Percentiles rank a stretch among this genome's conserved stretches.
Evolutionary conservation across 2,329 filamentous ascomycete species (phyloP).

Genomic region (Fusarium subglutinans): DNA sequence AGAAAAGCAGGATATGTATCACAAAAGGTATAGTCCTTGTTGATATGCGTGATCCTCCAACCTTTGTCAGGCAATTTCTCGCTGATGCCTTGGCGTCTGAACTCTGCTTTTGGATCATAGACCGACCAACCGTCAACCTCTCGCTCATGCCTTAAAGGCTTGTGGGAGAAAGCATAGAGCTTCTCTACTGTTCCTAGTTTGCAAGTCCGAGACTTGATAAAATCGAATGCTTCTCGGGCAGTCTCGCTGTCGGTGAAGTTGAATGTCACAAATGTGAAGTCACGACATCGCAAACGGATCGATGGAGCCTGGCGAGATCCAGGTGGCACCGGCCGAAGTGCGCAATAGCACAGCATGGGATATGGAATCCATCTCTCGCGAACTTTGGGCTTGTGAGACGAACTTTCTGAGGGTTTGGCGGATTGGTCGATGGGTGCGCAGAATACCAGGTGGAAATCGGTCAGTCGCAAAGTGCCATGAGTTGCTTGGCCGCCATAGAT

Average conservation of each 20-base stretch:
- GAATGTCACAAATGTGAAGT: slow-evolving; percentile 94
- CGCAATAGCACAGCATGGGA: slow-evolving; percentile 86
- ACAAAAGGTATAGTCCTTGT: slow-evolving; percentile 88
- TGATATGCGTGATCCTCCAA: slow-evolving; percentile 92
- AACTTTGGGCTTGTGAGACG: slow-evolving; percentile 44
- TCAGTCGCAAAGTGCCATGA: slow-evolving; percentile 67
- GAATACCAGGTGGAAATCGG: slow-evolving; percentile 70
- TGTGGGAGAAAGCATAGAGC: slow-evolving; percentile 89
- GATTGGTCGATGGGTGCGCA: slow-evolving; percentile 53
- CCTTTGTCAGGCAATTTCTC: slow-evolving; percentile 79
- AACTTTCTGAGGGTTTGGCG: slow-evolving; percentile 30
- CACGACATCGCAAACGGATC: slow-evolving; percentile 87
- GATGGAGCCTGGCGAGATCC: slow-evolving; percentile 77
- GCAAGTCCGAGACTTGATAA: slow-evolving; percentile 82
- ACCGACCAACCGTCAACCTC: slow-evolving; percentile 82
- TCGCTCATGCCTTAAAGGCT: slow-evolving; percentile 76
- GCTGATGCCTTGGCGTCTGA: slow-evolving; percentile 85
- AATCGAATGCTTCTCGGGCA: slow-evolving; percentile 88
- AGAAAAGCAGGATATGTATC: slow-evolving; percentile 90
- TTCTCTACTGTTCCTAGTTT: slow-evolving; percentile 85
- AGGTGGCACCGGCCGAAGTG: slow-evolving; percentile 76
- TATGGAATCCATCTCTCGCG: slow-evolving; percentile 93
- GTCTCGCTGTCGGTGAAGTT: slow-evolving; percentile 79
- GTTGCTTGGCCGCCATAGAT: slow-evolving; percentile 67
- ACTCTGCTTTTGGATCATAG: slow-evolving; percentile 88